phyloP scores from a whole-genome alignment of 73 alveolate species.

The Paramecium tetraurelia region DNA sequence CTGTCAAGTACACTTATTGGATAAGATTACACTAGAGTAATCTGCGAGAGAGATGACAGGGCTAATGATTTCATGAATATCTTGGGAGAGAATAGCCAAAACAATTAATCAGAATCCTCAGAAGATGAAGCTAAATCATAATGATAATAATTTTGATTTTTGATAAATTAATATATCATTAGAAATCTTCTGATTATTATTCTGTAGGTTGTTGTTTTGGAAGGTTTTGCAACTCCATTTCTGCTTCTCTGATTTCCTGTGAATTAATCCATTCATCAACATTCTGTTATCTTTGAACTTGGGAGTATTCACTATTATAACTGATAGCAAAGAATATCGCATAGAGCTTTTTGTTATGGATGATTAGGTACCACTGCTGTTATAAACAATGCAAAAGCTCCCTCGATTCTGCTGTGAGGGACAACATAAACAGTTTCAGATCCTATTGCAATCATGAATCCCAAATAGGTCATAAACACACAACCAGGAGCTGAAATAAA shows the following conservation, averaged over 20 bases:
- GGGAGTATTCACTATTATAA: conserved; percentile 26
- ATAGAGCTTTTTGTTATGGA: neutral
- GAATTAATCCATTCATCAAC: neutral
- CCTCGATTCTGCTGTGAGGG: neutral
- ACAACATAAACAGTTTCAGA: neutral
- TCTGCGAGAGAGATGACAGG: conserved; percentile 37
- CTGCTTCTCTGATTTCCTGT: neutral
- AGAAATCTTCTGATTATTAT: neutral
- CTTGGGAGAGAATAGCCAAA: neutral
- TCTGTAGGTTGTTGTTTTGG: neutral
- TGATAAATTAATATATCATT: neutral
- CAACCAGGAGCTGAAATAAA: conserved; percentile 38
- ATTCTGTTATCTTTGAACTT: neutral
- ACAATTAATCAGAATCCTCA: neutral
- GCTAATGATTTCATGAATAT: conserved; percentile 34
- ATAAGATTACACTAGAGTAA: conserved; percentile 15
- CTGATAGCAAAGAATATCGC: neutral
- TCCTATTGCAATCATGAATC: conserved; percentile 21
- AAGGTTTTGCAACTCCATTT: neutral
- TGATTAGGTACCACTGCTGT: neutral
- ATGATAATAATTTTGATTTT: neutral
- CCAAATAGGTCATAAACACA: neutral
- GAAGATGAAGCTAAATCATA: neutral
- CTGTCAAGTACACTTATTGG: conserved; percentile 11
- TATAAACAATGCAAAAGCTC: conserved; percentile 24